Percentiles rank a stretch among this genome's conserved stretches.
Evolutionary conservation across 2,329 filamentous ascomycete species (phyloP).

Genomic region (Emergomyces orientalis): DNA sequence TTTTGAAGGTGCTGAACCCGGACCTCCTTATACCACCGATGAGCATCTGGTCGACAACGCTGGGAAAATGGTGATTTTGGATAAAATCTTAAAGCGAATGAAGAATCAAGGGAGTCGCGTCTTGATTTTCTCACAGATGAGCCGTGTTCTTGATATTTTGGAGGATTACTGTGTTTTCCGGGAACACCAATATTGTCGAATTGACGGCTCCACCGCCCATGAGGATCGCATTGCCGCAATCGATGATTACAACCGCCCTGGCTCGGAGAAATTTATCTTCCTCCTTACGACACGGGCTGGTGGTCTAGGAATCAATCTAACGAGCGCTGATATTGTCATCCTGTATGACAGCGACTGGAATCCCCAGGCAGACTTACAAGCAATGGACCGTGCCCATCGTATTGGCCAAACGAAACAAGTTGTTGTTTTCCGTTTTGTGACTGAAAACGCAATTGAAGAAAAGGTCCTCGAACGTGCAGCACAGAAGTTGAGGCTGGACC

Average conservation of each 20-base stretch:
- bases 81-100: slow-evolving; percentile 79
- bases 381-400: slow-evolving; percentile 97
- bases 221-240: slow-evolving; percentile 97
- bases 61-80: slow-evolving; percentile 94
- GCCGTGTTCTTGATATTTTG: slow-evolving; percentile 87
- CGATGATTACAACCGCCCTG: slow-evolving; percentile 95
- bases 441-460: slow-evolving; percentile 96
- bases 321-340: slow-evolving; percentile 87
- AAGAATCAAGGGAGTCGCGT: slow-evolving; percentile 82
- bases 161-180: slow-evolving; percentile 98
- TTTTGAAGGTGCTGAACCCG: slow-evolving; percentile 93
- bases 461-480: slow-evolving; percentile 95
- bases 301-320: slow-evolving; percentile 93
- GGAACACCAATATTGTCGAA: slow-evolving; percentile 90
- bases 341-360: slow-evolving; percentile 99
- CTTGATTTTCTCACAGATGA: slow-evolving; percentile 99
- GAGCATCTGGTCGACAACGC: slow-evolving; percentile 90
- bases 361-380: slow-evolving; percentile 93
- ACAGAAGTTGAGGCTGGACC: slow-evolving; percentile 90
- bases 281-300: slow-evolving; percentile 90
- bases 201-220: slow-evolving; percentile 91
- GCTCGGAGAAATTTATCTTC: slow-evolving; percentile 93
- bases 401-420: slow-evolving; percentile 99
- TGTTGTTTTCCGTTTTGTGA: slow-evolving; percentile 91
- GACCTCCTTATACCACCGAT: slow-evolving; percentile 94